Evolutionary conservation across 345 rosid species (phyloP).

Genomic region (Lagerstroemia speciosa): DNA sequence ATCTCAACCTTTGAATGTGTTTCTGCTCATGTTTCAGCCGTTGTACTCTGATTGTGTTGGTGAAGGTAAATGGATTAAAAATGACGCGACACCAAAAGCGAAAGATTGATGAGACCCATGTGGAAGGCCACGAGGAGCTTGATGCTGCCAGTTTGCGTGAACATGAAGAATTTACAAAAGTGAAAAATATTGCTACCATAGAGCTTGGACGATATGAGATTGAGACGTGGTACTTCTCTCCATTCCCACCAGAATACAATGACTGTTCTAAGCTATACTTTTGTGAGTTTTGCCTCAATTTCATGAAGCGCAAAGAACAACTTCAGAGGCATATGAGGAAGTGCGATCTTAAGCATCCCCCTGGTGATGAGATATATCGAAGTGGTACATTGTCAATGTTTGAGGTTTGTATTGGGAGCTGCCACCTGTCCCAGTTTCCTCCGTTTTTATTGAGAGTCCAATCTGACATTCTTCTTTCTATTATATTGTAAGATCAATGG

Average conservation of each 20-base stretch:
- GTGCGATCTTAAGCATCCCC: conserved; percentile 97
- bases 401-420: conserved; percentile 48
- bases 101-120: conserved; percentile 96
- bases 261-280: conserved; percentile 90
- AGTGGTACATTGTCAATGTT: conserved; percentile 97
- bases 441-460: not conserved
- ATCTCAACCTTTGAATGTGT: too few species aligned
- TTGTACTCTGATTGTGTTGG: not conserved
- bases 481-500: too few species aligned
- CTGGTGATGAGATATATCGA: conserved; percentile 98
- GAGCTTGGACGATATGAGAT: conserved; percentile 99
- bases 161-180: conserved; percentile 98
- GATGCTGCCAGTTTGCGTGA: conserved; percentile 99
- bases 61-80: conserved; percentile 83
- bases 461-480: not conserved
- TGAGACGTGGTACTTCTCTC: conserved; percentile 99
- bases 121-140: conserved; percentile 98
- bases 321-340: conserved; percentile 98
- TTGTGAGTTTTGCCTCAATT: conserved; percentile 98
- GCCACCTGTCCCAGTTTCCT: not conserved
- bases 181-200: conserved; percentile 91
- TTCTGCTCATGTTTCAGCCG: too few species aligned
- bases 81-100: conserved; percentile 98
- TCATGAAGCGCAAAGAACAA: conserved; percentile 98
- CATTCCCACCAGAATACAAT: conserved; percentile 96